Conservation (phyloP, 176 grass and related monocot species). For the Dendrocalamus sinicus region DNA sequence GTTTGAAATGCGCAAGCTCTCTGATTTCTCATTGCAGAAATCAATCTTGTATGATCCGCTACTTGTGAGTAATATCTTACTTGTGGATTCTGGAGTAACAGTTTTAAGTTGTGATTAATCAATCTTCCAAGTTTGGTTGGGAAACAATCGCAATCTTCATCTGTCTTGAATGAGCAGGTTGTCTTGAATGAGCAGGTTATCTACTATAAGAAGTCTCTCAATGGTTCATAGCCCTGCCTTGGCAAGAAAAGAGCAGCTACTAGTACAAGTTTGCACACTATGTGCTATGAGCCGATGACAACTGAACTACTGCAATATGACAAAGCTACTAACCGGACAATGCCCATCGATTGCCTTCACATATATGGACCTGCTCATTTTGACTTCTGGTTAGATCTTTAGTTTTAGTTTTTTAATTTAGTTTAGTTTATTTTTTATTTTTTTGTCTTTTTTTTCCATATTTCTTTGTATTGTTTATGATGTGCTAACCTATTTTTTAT, state of each 20-base stretch:
- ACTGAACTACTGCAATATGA: not conserved
- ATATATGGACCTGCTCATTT: no score
- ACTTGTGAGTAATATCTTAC: not conserved
- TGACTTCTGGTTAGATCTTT: no score
- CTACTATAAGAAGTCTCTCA: not conserved
- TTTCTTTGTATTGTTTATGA: no score
- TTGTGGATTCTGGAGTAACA: not conserved
- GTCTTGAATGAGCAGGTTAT: not conserved
- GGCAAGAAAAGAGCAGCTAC: not conserved
- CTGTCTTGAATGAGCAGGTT: not conserved
- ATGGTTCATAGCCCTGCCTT: not conserved
- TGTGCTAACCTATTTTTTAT: no score
- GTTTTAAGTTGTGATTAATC: not conserved
- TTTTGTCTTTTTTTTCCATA: no score
- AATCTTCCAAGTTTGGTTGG: no score
- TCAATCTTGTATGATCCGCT: not conserved
- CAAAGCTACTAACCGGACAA: not conserved
- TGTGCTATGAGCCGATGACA: not conserved
- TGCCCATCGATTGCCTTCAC: not conserved
- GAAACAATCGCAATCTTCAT: not conserved
- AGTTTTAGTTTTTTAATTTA: no score
- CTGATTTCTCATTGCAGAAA: conserved; percentile 24
- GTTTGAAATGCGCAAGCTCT: not conserved
- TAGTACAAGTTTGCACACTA: not conserved
- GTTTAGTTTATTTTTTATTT: no score